Percentiles rank a stretch among this genome's conserved stretches.
These are phyloP conservation scores for Coleophoma crateriformis DNA, from an alignment of 2,329 filamentous ascomycete species.

Conservation along the genomic window DNA sequence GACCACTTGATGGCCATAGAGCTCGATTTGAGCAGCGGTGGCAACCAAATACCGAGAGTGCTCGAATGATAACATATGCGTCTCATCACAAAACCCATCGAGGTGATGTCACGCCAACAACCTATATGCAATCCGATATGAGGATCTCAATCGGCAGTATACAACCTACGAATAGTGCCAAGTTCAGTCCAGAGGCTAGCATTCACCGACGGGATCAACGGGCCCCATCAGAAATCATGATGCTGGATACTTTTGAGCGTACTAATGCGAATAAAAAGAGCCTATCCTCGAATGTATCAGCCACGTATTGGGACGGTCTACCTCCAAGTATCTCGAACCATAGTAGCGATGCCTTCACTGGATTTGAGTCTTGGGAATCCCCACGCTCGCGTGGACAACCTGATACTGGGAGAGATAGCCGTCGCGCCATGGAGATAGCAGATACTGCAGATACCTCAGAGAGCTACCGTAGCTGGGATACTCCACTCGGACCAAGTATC, in stretches of 20 bases:
- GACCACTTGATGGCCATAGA: constrained; percentile 12
- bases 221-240: not conserved
- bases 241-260: not conserved
- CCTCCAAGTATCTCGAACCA: not conserved
- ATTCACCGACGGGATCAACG: not conserved
- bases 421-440: not conserved
- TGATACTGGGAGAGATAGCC: not conserved
- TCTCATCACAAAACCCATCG: not conserved
- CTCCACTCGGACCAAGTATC: not conserved
- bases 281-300: not conserved
- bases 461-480: not conserved
- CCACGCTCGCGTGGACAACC: not conserved
- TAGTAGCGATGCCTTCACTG: not conserved
- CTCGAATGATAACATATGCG: constrained; percentile 7
- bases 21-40: constrained; percentile 4
- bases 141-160: constrained; percentile 22
- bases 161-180: constrained; percentile 15
- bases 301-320: not conserved
- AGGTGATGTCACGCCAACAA: not conserved
- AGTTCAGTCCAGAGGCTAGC: constrained; percentile 14
- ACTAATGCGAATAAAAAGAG: not conserved
- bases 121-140: constrained; percentile 12
- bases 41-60: constrained; percentile 8
- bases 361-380: not conserved
- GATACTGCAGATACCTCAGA: not conserved